phyloP scores from a whole-genome alignment of 176 grass and related monocot species.

The Triticum timopheevii region DNA sequence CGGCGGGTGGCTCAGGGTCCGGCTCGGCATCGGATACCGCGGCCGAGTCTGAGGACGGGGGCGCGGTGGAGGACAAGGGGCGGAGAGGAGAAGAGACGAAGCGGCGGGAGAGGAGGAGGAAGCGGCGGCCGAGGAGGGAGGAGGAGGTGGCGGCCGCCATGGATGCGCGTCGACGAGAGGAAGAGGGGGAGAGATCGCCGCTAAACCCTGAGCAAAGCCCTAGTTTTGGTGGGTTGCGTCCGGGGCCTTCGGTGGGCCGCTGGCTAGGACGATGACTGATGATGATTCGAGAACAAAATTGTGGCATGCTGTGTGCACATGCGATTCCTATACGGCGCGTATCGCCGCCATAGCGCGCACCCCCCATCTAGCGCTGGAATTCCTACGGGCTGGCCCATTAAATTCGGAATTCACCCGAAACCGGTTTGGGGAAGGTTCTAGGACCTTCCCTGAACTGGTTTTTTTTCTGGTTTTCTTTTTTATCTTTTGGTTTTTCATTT shows the following conservation, averaged over 20 bases:
- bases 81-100: slow-evolving; percentile 11
- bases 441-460: too few relatives aligned
- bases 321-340: too few relatives aligned
- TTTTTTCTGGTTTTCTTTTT: too few relatives aligned
- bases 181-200: neutral
- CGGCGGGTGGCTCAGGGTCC: slow-evolving; percentile 1
- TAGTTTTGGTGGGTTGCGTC: slow-evolving; percentile 3
- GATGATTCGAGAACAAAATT: too few relatives aligned
- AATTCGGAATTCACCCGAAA: too few relatives aligned
- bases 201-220: slow-evolving; percentile 54
- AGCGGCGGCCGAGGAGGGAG: slow-evolving; percentile 43
- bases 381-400: too few relatives aligned
- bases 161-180: neutral
- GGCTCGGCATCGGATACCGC: slow-evolving; percentile 24
- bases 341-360: too few relatives aligned
- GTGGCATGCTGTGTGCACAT: too few relatives aligned
- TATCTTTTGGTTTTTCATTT: too few relatives aligned
- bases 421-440: too few relatives aligned
- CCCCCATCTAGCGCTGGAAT: too few relatives aligned
- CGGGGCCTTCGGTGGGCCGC: neutral
- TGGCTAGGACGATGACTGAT: too few relatives aligned
- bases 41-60: slow-evolving; percentile 22
- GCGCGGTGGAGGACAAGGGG: slow-evolving; percentile 31
- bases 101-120: slow-evolving; percentile 33
- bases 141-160: slow-evolving; percentile 47